Evolutionary conservation across 148 eudicot species (phyloP).

Genomic region (Chenopodium album): DNA sequence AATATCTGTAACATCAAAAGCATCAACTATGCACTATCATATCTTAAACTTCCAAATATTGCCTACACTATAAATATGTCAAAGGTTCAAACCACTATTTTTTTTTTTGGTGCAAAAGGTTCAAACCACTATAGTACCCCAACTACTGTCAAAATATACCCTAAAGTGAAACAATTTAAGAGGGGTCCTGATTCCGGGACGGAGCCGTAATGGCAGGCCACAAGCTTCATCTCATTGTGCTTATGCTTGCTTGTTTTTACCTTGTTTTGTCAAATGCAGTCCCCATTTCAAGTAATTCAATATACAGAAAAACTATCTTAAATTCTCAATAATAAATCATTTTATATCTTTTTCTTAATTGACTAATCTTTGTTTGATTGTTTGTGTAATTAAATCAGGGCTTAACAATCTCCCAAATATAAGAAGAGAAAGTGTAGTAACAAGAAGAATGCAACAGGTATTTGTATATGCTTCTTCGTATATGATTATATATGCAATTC

Average conservation of each 20-base stretch:
- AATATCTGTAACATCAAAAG: no score
- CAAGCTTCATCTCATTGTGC: slow-evolving; percentile 26
- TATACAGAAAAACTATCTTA: neutral
- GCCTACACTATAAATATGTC: slow-evolving; percentile 25
- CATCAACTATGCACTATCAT: no score
- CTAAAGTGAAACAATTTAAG: neutral
- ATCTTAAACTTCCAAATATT: neutral
- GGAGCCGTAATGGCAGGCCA: slow-evolving; percentile 25
- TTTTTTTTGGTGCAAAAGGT: no score
- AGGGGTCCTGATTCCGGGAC: no score
- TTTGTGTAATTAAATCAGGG: slow-evolving; percentile 30
- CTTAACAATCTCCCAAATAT: slow-evolving; percentile 24
- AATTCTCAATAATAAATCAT: neutral
- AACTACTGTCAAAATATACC: neutral
- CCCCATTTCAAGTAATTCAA: slow-evolving; percentile 41
- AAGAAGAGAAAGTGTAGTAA: slow-evolving; percentile 2
- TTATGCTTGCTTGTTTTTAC: slow-evolving; percentile 33
- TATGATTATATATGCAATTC: no score
- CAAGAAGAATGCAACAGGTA: slow-evolving; percentile 33
- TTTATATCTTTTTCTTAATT: neutral
- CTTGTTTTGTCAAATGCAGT: slow-evolving; percentile 37
- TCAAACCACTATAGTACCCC: neutral
- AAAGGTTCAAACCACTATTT: neutral
- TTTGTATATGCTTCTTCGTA: no score
- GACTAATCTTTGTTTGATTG: neutral